A percentile compares a stretch with the other conserved stretches of the same genome.
Evolutionary conservation across 1,284 basidiomycete genomes (phyloP).

Genomic region (Melampsora americana): DNA sequence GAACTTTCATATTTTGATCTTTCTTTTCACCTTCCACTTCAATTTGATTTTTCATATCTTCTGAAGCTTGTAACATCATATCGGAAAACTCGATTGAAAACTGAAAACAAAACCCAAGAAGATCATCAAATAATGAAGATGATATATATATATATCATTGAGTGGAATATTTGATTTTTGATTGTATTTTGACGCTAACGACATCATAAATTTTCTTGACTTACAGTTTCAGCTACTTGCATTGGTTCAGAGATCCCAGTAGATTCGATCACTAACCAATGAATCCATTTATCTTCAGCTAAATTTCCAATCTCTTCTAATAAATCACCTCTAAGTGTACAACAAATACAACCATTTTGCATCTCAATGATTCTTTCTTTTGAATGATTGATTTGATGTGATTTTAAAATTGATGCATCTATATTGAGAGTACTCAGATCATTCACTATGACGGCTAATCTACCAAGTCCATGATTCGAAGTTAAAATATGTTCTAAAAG

Average conservation of each 20-base stretch:
- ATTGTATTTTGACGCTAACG: too few relatives aligned
- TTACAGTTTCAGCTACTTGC: constrained; percentile 50
- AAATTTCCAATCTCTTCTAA: constrained; percentile 58
- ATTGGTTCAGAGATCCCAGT: constrained; percentile 58
- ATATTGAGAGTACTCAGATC: constrained; percentile 58
- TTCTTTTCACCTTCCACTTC: constrained; percentile 49
- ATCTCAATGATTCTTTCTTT: constrained; percentile 58
- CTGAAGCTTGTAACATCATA: constrained; percentile 52
- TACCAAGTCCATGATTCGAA: constrained; percentile 55
- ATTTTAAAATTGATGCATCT: constrained; percentile 56
- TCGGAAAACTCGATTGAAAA: constrained; percentile 55
- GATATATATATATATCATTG: not conserved
- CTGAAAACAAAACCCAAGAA: constrained; percentile 55
- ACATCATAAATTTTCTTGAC: not conserved
- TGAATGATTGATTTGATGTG: constrained; percentile 56
- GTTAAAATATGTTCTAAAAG: constrained; percentile 57
- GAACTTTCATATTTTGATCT: constrained; percentile 51
- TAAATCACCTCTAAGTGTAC: constrained; percentile 58
- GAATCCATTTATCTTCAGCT: constrained; percentile 54
- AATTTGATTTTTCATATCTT: constrained; percentile 49
- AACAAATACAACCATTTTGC: constrained; percentile 59
- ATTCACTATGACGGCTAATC: constrained; percentile 57
- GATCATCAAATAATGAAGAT: constrained; percentile 44
- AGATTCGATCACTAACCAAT: constrained; percentile 58
- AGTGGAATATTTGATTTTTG: not conserved